phyloP scores from a whole-genome alignment of 805 yeast species.

The Yamadazyma scolyti region DNA sequence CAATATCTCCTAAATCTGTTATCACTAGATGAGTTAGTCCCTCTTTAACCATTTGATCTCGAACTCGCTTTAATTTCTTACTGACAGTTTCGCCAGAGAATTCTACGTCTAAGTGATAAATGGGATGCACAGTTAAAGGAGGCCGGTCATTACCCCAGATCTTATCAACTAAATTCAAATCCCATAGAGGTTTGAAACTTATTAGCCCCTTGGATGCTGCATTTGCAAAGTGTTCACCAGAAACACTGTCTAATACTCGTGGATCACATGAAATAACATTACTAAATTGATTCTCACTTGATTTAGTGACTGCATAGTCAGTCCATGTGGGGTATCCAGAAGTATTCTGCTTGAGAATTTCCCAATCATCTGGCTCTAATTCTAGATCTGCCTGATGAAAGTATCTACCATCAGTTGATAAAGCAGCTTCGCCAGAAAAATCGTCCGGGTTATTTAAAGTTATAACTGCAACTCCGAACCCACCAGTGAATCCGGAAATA shows the following conservation, averaged over 20 bases:
- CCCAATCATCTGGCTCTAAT: slow-evolving; percentile 69
- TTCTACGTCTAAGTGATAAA: slow-evolving; percentile 23
- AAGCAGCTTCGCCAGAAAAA: slow-evolving; percentile 62
- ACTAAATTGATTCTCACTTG: slow-evolving; percentile 46
- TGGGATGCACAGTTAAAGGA: slow-evolving; percentile 24
- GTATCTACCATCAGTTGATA: slow-evolving; percentile 93
- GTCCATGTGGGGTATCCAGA: slow-evolving; percentile 73
- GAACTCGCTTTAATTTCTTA: slow-evolving; percentile 22
- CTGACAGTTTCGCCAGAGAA: slow-evolving; percentile 31
- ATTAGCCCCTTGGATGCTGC: slow-evolving; percentile 19
- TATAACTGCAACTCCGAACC: slow-evolving; percentile 88
- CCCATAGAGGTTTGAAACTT: slow-evolving; percentile 26
- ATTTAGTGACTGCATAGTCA: slow-evolving; percentile 59
- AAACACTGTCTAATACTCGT: slow-evolving; percentile 53
- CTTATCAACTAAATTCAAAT: slow-evolving; percentile 28
- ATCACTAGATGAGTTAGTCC: slow-evolving; percentile 36
- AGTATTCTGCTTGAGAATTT: slow-evolving; percentile 70
- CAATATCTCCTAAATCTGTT: slow-evolving; percentile 75
- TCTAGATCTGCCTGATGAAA: slow-evolving; percentile 86
- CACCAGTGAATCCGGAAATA: slow-evolving; percentile 85
- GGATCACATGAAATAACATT: slow-evolving; percentile 81
- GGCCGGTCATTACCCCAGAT: slow-evolving; percentile 39
- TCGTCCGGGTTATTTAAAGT: slow-evolving; percentile 45
- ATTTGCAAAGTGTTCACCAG: slow-evolving; percentile 37
- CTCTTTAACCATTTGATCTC: slow-evolving; percentile 24